phyloP scores from a whole-genome alignment of 176 grass and related monocot genomes.

The Carex kokanica region DNA sequence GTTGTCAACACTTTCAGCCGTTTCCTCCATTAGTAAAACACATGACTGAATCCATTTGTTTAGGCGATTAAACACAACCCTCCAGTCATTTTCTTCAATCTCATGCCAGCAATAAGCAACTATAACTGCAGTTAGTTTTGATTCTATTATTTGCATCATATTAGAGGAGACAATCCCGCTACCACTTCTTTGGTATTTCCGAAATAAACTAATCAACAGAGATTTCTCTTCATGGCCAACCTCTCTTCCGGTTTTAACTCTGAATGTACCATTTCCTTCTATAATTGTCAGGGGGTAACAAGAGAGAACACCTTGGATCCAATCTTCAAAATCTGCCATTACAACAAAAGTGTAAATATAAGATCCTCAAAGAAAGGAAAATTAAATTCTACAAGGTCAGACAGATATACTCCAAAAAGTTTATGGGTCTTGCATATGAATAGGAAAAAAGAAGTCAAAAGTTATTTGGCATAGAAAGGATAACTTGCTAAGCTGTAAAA shows the following conservation, averaged over 20 bases:
- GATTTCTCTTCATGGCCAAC: conserved; percentile 48
- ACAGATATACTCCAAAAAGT: background rate
- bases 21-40: conserved; percentile 87
- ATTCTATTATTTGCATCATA: conserved; percentile 51
- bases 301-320: conserved; percentile 71
- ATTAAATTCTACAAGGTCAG: background rate
- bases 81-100: conserved; percentile 73
- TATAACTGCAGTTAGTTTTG: conserved; percentile 62
- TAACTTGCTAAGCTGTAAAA: too few species aligned
- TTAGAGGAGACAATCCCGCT: conserved; percentile 24
- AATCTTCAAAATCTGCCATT: conserved; percentile 63
- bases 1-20: conserved; percentile 45
- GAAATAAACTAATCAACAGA: conserved; percentile 56
- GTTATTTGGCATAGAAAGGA: too few species aligned
- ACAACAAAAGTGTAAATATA: conserved; percentile 21
- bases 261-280: conserved; percentile 45
- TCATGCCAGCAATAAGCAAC: conserved; percentile 75
- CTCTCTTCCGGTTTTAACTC: conserved; percentile 42
- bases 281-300: conserved; percentile 60
- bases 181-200: conserved; percentile 49
- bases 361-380: background rate
- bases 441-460: background rate
- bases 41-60: conserved; percentile 65
- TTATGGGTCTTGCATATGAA: background rate
- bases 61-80: conserved; percentile 47